Evolutionary conservation across 345 rosid genomes (phyloP), one percentile per base, ranked within the genome.

Genomic region (Citrus trifoliata): DNA sequence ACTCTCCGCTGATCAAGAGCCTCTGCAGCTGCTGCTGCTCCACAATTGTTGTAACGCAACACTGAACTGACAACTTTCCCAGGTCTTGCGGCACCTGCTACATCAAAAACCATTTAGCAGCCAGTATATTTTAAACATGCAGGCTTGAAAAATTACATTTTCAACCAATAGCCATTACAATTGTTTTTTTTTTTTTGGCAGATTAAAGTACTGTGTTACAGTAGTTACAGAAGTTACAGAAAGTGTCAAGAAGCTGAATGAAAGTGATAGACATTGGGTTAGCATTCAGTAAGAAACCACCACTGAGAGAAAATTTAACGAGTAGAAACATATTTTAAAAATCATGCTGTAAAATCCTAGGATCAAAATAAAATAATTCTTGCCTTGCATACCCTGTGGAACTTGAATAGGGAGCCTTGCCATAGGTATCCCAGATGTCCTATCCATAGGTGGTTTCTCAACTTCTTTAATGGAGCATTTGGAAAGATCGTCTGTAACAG

Each of bases 1-100:
- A 83, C 86, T 83, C 97, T 89, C 67, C 93, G 87, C 75, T 90
- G 96, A 71, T 90, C 99, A 18, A 92, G 86, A 72, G 89, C 84
- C 77, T 92, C 98, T 6, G 87, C 88, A 9, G 89, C 84, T 60
- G 89, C 86, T 46, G 89, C 91, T 28, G 88, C 91, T 18, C 92
- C 92, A 55, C 98, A 92, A 75, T 90, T 91, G 88, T 90, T 91
- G 86, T 95, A 91, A 42, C 97, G 97, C 79, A 90, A 79, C 42
- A 91, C 95, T 4, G 98, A 89, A 24, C 97, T 87, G 63, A 91
- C 92, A n/a, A 93, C 95, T 83, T 93, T 93, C 64, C 95, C 97
- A 21, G 97, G 97, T 83, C 95, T 87, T 42, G 98, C 89, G 27
- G 89, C 91, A 68, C 92, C 91, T 83, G 93, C 94, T 81, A 85